Conservation (phyloP, 1,284 basidiomycete genomes). For the Ustilago curta region DNA sequence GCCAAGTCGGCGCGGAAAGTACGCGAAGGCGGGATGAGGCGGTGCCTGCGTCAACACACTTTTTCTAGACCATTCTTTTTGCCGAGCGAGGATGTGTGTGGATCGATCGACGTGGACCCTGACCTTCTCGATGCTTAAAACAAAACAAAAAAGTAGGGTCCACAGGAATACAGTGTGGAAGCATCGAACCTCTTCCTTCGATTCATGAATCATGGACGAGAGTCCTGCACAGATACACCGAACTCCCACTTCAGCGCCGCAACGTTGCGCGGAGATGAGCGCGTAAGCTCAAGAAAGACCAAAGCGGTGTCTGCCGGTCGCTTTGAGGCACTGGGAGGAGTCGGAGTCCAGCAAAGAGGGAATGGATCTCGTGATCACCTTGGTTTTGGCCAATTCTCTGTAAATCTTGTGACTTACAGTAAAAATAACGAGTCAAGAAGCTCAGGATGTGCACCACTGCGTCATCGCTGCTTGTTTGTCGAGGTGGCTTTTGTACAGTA, state of each 20-base stretch:
- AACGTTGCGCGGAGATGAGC: background rate
- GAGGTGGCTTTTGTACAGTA: too few species aligned
- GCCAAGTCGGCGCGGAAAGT: background rate
- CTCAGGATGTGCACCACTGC: background rate
- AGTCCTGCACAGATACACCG: background rate
- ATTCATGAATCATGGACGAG: background rate
- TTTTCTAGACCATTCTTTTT: constrained; percentile 24
- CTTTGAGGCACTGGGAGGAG: background rate
- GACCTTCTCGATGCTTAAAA: too few species aligned
- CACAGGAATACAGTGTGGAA: background rate
- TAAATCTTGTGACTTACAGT: too few species aligned
- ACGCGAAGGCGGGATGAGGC: constrained; percentile 1
- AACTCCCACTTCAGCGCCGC: background rate
- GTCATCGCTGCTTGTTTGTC: background rate
- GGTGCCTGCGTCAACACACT: background rate
- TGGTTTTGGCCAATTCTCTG: background rate
- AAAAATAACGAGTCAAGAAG: too few species aligned
- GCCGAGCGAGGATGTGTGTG: constrained; percentile 18
- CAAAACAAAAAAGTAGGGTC: background rate
- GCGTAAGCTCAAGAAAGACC: background rate
- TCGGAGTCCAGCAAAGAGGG: constrained; percentile 1
- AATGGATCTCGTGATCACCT: constrained; percentile 14
- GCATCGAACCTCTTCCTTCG: background rate
- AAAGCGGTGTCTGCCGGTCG: background rate
- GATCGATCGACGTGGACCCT: constrained; percentile 39